Conservation (phyloP, 805 yeast genomes). For the Cyberlindnera maclurae region DNA sequence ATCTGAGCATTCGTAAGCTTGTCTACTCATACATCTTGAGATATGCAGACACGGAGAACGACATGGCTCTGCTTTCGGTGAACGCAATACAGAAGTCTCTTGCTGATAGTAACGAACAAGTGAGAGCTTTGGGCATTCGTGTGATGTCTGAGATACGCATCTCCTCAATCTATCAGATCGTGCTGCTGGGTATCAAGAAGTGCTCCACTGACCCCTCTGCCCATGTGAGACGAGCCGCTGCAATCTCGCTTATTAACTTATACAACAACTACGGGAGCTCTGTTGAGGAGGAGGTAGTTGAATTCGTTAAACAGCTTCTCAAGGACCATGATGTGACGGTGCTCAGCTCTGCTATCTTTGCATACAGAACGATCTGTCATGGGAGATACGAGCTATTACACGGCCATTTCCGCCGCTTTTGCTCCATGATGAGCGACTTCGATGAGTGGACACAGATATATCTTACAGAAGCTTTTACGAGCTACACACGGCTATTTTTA, state of each 20-base stretch:
- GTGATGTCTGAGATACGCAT: constrained; percentile 80
- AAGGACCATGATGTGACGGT: constrained; percentile 64
- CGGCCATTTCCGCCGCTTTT: constrained; percentile 54
- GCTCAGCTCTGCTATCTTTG: constrained; percentile 57
- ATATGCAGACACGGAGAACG: constrained; percentile 80
- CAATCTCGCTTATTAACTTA: constrained; percentile 63
- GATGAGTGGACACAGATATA: constrained; percentile 69
- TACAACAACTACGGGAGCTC: constrained; percentile 35
- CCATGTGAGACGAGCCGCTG: constrained; percentile 71
- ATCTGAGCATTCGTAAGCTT: constrained; percentile 59
- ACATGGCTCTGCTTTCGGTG: constrained; percentile 80
- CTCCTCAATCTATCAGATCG: constrained; percentile 73
- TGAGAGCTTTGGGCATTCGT: constrained; percentile 67
- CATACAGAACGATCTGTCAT: constrained; percentile 47
- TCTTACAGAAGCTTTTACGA: constrained; percentile 54
- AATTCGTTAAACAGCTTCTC: constrained; percentile 44
- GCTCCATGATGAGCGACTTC: constrained; percentile 40
- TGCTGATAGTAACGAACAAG: constrained; percentile 58
- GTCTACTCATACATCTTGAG: constrained; percentile 69
- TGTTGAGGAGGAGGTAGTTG: constrained; percentile 43
- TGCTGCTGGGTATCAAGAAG: constrained; percentile 64
- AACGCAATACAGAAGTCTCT: constrained; percentile 86
- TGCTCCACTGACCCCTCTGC: constrained; percentile 67
- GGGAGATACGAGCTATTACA: constrained; percentile 63
- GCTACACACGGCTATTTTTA: constrained; percentile 57